Evolutionary conservation across 495 filamentous ascomycete genomes (phyloP), one percentile per base, ranked within the genome.

Genomic region (Podospora sp.): DNA sequence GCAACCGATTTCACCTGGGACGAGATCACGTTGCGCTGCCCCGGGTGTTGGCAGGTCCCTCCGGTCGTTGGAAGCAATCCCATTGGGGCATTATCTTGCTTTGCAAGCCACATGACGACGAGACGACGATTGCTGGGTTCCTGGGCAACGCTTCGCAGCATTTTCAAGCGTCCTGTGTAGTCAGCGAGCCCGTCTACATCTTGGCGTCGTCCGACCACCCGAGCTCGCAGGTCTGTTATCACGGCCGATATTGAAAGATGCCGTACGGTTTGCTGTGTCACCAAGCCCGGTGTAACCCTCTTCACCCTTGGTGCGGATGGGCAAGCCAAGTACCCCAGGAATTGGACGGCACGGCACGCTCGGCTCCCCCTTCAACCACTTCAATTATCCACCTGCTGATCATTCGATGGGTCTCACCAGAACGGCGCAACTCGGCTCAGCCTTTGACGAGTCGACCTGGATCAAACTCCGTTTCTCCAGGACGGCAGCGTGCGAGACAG

Each of bases 1-100:
- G 72, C 72, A 71, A 72, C 67, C 36, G 65, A 68, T 35, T 63
- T 63, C 69, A 69, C 65, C 51, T 65, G 16, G 55, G 21, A 52
- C 65, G 12, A 62, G 63, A 65, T 69, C 65, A 70, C 60, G 70
- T 67, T 70, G 67, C 51, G 35, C 62, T 63, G 63, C 63, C 62
- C 40, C 40, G 56, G 68, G 40, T 49, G 50, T 27, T 63, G 65
- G 65, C 52, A 68, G 69, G 69, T 51, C 40, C 14, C 40, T 36
- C 8, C 40, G 35, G 61, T 25, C 29, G 24, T 26, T 59, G 49
- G 27, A 63, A 40, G 58, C 52, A 25, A 52, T 52, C 63, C 72
- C 59, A 72, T 71, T 73, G 69, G 65, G 61, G 60, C 26, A 25
- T 35, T 12, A 16, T 21, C 29, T 29, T 21, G 40, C 53, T 22